phyloP scores from a whole-genome alignment of 2,329 filamentous ascomycete species.

The Fusarium sp. region DNA sequence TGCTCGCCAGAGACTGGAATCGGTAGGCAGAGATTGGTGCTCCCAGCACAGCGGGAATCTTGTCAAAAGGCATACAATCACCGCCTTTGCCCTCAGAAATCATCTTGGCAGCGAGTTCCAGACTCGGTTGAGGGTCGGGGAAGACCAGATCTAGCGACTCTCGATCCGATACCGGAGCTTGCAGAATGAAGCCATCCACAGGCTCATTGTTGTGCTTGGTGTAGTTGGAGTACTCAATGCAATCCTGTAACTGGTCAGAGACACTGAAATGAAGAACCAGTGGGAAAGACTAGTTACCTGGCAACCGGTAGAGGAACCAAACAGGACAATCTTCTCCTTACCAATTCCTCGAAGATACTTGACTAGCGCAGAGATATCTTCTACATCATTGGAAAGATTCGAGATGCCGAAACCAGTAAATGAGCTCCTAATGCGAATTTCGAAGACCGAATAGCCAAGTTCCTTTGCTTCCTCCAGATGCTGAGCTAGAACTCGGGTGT shows the following conservation, averaged over 20 bases:
- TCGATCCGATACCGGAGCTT: conserved; percentile 82
- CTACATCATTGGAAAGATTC: conserved; percentile 63
- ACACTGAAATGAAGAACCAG: background rate
- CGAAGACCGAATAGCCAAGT: conserved; percentile 65
- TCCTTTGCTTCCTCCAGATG: conserved; percentile 53
- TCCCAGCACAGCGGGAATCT: conserved; percentile 54
- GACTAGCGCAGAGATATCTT: conserved; percentile 64
- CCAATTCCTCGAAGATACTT: conserved; percentile 64
- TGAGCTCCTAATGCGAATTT: conserved; percentile 66
- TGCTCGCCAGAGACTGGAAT: conserved; percentile 61
- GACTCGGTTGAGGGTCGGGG: conserved; percentile 56
- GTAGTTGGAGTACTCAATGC: conserved; percentile 64
- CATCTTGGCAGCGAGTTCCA: conserved; percentile 64
- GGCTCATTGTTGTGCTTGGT: conserved; percentile 58
- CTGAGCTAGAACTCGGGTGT: conserved; percentile 61
- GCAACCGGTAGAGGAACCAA: conserved; percentile 69
- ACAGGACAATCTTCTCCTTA: conserved; percentile 62
- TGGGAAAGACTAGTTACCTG: conserved; percentile 53
- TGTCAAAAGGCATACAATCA: conserved; percentile 64
- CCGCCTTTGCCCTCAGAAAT: conserved; percentile 64
- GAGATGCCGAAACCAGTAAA: conserved; percentile 64
- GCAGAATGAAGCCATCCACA: conserved; percentile 81
- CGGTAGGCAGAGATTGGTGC: conserved; percentile 64
- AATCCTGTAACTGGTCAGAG: conserved; percentile 57
- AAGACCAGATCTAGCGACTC: conserved; percentile 67